Percentiles rank a stretch among this genome's conserved stretches.
Conservation (phyloP, 192 early-diverging fungal species). For the Coemansia sp. region DNA sequence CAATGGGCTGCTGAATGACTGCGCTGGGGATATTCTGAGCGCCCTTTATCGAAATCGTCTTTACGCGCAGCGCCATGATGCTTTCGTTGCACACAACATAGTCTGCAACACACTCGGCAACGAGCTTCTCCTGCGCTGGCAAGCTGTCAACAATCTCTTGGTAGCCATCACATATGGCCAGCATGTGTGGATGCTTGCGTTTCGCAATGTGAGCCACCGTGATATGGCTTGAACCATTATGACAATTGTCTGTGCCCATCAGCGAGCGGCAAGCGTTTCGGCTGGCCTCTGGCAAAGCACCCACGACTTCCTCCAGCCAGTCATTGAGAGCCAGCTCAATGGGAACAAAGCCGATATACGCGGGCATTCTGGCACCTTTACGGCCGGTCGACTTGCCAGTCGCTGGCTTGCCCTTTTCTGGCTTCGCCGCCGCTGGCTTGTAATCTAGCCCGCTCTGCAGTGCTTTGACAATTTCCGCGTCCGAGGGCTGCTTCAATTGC, state of each 20-base stretch:
- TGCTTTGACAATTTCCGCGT: conserved; percentile 54
- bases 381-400: conserved; percentile 32
- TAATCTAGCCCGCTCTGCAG: conserved; percentile 46
- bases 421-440: conserved; percentile 41
- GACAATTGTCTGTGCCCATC: background rate
- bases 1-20: background rate
- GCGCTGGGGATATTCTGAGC: background rate
- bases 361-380: conserved; percentile 3
- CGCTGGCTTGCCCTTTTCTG: conserved; percentile 37
- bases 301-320: conserved; percentile 19
- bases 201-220: conserved; percentile 51
- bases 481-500: conserved; percentile 30
- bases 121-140: conserved; percentile 7
- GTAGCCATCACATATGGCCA: conserved; percentile 30
- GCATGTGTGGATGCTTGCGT: conserved; percentile 13
- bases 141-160: conserved; percentile 13
- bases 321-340: conserved; percentile 8
- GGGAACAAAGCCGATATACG: conserved; percentile 29
- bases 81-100: conserved; percentile 53
- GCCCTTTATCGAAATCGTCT: conserved; percentile 9
- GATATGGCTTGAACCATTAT: conserved; percentile 40
- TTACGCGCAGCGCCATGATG: conserved; percentile 38
- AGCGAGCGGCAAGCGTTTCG: conserved; percentile 20
- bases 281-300: background rate
- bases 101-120: conserved; percentile 36